phyloP scores from a whole-genome alignment of 768 basidiomycete genomes.

The Boletus barrowsii region DNA sequence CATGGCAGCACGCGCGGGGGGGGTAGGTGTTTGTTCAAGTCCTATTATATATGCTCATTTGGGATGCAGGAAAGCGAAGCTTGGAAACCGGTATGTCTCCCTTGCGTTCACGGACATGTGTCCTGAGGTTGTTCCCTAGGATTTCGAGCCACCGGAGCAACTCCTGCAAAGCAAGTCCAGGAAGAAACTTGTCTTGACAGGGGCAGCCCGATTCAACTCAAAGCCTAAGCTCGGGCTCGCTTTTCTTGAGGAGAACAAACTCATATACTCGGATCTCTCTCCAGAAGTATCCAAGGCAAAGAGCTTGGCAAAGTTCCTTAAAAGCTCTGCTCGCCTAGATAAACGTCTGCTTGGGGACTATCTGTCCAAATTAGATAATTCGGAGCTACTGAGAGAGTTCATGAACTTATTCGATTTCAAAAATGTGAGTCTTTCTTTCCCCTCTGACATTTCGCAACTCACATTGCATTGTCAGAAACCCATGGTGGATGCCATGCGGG shows the following conservation, averaged over 20 bases:
- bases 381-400: constrained; percentile 82
- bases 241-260: constrained; percentile 89
- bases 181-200: constrained; percentile 82
- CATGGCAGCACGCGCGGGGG: constrained; percentile 69
- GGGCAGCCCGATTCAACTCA: constrained; percentile 82
- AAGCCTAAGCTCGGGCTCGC: constrained; percentile 91
- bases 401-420: constrained; percentile 88
- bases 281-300: constrained; percentile 52
- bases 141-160: constrained; percentile 52
- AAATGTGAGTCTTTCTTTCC: constrained; percentile 50
- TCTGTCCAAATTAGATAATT: constrained; percentile 83
- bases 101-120: background rate
- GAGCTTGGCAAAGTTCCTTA: constrained; percentile 83
- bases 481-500: constrained; percentile 93
- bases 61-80: constrained; percentile 38
- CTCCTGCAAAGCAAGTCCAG: constrained; percentile 71
- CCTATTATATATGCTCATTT: constrained; percentile 11
- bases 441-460: background rate
- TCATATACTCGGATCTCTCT: constrained; percentile 72
- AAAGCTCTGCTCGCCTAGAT: constrained; percentile 79
- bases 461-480: constrained; percentile 61
- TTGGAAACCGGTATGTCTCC: constrained; percentile 62
- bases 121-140: constrained; percentile 35
- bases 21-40: constrained; percentile 32
- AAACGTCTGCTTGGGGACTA: constrained; percentile 94